phyloP scores from a whole-genome alignment of 2,329 filamentous ascomycete genomes.

The Aspergillus brunneoviolaceus region DNA sequence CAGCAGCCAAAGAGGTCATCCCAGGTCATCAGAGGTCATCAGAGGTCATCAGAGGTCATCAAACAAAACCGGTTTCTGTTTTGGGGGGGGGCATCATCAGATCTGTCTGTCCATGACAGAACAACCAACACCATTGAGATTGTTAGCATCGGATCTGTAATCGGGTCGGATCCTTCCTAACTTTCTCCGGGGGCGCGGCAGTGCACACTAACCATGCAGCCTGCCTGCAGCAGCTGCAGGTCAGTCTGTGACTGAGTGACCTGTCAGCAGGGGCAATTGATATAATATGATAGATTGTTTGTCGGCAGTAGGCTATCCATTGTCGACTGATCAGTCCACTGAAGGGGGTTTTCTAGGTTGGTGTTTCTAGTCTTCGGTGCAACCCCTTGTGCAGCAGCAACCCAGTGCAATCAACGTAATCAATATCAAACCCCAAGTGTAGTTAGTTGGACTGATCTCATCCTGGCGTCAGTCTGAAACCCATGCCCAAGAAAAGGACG shows the following conservation, averaged over 20 bases:
- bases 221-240: not conserved
- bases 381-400: no score
- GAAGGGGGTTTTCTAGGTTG: no score
- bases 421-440: not conserved
- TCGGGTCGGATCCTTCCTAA: not conserved
- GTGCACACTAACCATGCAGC: not conserved
- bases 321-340: no score
- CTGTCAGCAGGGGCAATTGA: not conserved
- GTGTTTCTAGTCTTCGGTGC: no score
- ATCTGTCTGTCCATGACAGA: not conserved
- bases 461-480: conserved; percentile 7
- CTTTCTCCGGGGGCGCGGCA: not conserved
- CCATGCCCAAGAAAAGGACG: not conserved
- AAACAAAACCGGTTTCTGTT: not conserved
- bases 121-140: not conserved
- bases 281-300: not conserved
- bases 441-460: conserved; percentile 1
- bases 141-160: not conserved
- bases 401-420: not conserved
- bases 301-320: no score
- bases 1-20: no score
- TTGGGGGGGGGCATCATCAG: not conserved
- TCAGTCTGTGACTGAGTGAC: not conserved
- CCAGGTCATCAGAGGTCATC: no score
- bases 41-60: no score